Conservation (phyloP, 257 asterid genomes). For the Avicennia marina region DNA sequence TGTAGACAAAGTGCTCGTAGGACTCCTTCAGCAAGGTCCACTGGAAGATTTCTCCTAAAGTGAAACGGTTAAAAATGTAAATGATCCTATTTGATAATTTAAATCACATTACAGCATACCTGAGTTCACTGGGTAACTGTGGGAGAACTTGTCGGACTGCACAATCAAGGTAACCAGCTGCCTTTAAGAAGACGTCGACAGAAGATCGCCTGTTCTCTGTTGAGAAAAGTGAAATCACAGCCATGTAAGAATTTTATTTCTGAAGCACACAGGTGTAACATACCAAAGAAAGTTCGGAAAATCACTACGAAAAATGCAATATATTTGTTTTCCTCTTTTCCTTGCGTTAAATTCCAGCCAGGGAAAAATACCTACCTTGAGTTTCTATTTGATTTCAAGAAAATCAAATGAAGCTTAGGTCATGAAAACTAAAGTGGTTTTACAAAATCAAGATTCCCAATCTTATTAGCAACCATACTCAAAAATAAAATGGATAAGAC, state of each 20-base stretch:
- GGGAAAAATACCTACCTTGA: neutral
- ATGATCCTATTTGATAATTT: too few species aligned
- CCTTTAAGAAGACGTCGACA: conserved; percentile 82
- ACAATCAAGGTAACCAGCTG: conserved; percentile 97
- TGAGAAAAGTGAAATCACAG: conserved; percentile 10
- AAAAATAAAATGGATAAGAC: too few species aligned
- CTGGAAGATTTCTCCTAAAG: conserved; percentile 82
- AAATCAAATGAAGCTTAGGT: neutral
- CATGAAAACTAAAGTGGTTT: neutral
- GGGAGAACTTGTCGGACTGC: conserved; percentile 92
- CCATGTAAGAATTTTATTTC: conserved; percentile 3
- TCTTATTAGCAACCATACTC: too few species aligned
- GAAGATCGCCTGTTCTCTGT: conserved; percentile 89
- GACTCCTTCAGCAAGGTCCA: conserved; percentile 96
- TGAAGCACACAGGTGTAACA: conserved; percentile 12
- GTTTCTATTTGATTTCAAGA: neutral
- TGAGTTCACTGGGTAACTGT: conserved; percentile 70
- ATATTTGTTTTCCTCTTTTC: neutral
- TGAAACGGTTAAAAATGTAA: conserved; percentile 18
- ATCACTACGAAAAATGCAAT: neutral
- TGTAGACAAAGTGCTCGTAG: conserved; percentile 94
- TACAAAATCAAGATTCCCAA: neutral
- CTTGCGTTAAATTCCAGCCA: neutral
- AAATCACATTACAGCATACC: conserved; percentile 29
- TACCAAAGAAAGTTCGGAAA: neutral